phyloP scores from a whole-genome alignment of 2,329 filamentous ascomycete genomes.

The Cryphonectria carpinicola region DNA sequence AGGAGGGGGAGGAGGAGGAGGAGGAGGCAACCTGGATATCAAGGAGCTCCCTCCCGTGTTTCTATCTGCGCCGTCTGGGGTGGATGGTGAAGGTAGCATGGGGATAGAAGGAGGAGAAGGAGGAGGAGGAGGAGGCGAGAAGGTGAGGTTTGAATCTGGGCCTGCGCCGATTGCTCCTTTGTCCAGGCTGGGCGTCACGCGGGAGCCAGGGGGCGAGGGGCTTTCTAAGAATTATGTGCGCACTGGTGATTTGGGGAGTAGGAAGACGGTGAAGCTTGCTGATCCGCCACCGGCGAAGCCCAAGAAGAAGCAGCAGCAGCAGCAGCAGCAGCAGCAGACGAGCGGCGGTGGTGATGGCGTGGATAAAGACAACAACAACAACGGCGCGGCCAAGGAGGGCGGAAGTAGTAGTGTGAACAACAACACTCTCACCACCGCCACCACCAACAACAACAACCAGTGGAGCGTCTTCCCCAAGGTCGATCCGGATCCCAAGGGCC shows the following conservation, averaged over 20 bases:
- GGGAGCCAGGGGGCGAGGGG: constrained; percentile 5
- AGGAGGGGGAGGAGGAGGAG: neutral
- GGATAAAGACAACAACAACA: constrained; percentile 26
- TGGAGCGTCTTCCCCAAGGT: constrained; percentile 23
- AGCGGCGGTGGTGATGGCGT: constrained; percentile 31
- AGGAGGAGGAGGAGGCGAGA: neutral
- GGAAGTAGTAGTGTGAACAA: neutral
- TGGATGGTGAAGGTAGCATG: no score
- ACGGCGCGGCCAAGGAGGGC: constrained; percentile 6
- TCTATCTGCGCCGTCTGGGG: neutral
- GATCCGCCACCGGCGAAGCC: constrained; percentile 25
- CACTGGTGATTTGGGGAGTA: constrained; percentile 28
- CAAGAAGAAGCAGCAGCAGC: constrained; percentile 31
- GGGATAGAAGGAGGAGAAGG: no score
- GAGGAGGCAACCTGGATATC: constrained; percentile 30
- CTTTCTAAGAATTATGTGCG: constrained; percentile 31
- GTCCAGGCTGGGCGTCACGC: constrained; percentile 3
- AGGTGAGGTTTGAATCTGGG: constrained; percentile 9
- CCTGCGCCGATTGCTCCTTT: neutral
- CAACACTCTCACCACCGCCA: neutral
- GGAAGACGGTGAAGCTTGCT: constrained; percentile 18
- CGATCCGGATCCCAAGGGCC: constrained; percentile 10
- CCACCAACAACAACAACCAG: neutral
- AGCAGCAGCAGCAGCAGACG: neutral
- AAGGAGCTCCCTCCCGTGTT: constrained; percentile 32